Evolutionary conservation across 2,329 filamentous ascomycete species (phyloP).

Genomic region (Ascocoryne sarcoides): DNA sequence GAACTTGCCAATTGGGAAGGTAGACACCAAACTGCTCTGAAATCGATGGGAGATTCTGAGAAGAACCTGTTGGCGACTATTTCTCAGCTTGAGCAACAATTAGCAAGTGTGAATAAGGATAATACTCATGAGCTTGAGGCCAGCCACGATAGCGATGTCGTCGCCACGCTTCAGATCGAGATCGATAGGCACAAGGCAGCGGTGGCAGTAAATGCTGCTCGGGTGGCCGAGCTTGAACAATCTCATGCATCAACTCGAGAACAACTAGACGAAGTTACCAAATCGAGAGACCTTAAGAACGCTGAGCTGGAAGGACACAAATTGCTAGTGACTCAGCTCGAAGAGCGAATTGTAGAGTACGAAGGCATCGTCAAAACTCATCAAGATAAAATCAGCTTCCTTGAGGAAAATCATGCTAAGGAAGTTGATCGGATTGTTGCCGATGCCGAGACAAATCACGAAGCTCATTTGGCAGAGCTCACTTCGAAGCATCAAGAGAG

Average conservation of each 20-base stretch:
- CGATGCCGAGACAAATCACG: conserved; percentile 45
- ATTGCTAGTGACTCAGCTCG: conserved; percentile 42
- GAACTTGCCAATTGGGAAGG: conserved; percentile 68
- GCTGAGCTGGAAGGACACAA: conserved; percentile 35
- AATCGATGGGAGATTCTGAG: conserved; percentile 65
- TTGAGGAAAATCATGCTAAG: conserved; percentile 42
- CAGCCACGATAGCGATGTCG: conserved; percentile 8
- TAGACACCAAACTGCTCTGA: conserved; percentile 64
- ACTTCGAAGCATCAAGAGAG: conserved; percentile 52
- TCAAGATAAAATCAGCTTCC: conserved; percentile 40
- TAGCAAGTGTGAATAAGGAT: conserved; percentile 28
- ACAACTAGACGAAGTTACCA: conserved; percentile 58
- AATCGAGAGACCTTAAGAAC: conserved; percentile 41
- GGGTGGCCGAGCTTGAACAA: conserved; percentile 66
- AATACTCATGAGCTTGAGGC: neutral
- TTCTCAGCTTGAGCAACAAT: conserved; percentile 57
- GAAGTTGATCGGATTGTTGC: conserved; percentile 41
- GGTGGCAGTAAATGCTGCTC: conserved; percentile 58
- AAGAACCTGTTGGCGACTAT: conserved; percentile 64
- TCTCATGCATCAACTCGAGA: conserved; percentile 57
- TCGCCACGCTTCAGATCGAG: conserved; percentile 58
- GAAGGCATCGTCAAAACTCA: conserved; percentile 48
- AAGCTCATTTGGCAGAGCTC: conserved; percentile 48
- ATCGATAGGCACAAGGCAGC: conserved; percentile 74
- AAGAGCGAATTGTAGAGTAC: conserved; percentile 52